Base-by-base conservation (phyloP, 2,329 filamentous ascomycete species). In the Exutisphaerella laricina region DNA sequence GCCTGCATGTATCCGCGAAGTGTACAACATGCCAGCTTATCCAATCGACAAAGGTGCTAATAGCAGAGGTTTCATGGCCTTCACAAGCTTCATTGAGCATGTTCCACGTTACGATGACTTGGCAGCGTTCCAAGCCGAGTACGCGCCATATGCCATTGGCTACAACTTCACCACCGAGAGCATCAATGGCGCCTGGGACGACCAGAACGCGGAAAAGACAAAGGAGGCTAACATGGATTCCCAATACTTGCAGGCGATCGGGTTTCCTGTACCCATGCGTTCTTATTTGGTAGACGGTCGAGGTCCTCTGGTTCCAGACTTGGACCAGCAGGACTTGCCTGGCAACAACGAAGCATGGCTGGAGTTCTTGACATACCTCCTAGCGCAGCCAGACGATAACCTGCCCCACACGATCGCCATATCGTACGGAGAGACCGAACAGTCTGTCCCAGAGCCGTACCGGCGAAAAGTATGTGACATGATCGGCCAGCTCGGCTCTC, bases 381-480 rank as follows among this genome's bases (percentile, higher is more conserved):
- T 80, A 3, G 61, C 64, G 2, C 72, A 80, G n/a, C 61, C 69
- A 1, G 71, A 73, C 40, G 53, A 61, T 0, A 61, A 77, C 14
- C 68, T 84, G 1, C 80, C 82, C 0, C 73, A 78, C 43, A 74
- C 78, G 6, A 72, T 85, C 54, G 75, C 72, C 36, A 78, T 75
- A 7, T 82, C 79, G 0, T 85, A 85, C 57, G 79, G 78, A 41
- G 79, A 84, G 46, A 73, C 78, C 39, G 81, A 85, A 61, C 75
- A 82, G 57, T 73, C 70, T 3, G 67, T 84, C 0, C 81, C 81
- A 0, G 56, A 66, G 3, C 69, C 71, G 12, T 85, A 84, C 55
- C 75, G 77, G 12, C 65, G 67, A 31, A 71, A 72, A 31, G 77
- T 83, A 12, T 85, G 81, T 67, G 73, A 76, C 50, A 66, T 80